Base-by-base conservation (phyloP, 306 rosid genomes). In the Hippophae rhamnoides region DNA sequence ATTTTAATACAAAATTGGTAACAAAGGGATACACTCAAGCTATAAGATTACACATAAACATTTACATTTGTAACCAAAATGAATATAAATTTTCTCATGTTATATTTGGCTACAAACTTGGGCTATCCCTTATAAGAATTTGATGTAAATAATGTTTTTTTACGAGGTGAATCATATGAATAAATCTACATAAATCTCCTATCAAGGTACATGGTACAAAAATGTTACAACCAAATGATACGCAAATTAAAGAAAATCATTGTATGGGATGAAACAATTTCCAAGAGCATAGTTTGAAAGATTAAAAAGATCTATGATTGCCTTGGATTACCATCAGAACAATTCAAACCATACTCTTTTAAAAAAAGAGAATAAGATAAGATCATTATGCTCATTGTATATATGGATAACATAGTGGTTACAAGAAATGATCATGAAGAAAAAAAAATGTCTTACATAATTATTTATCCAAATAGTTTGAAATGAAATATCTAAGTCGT, bases 81-180 rank as follows among this genome's bases (percentile, higher is more conserved):
- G 1, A 18, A 18, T 18, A 18, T 18, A 18, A 0, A 25, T 26
- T 8, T 12, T 0, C 4, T 31, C 5, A 1, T 60, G 0, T 12
- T 47, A 11, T 52, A 0, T 8, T 10, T 46, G 0, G 8, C 31
- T 1, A 0, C n/a, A 3, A 5, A 7, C 0, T 3, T 26, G 0
- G 2, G 3, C 3, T 61, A 46, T 13, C 46, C 47, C 3, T 7
- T 47, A 11, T 26, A 31, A 0, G 46, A 61, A 61, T 55, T 47
- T 0, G 27, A 61, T 2, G 55, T 61, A 10, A 47, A 27, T n/a
- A 61, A 61, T n/a, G 47, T 5, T 6, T 47, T 61, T 25, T 44
- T 61, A 0, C 2, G 38, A 31, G 38, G 27, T 0, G 46, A 61
- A 9, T 44, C 48, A 12, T 7, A 9, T 26, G 55, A 61, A 13